Evolutionary conservation across 257 asterid genomes (phyloP).

Genomic region (Haberlea rhodopensis): DNA sequence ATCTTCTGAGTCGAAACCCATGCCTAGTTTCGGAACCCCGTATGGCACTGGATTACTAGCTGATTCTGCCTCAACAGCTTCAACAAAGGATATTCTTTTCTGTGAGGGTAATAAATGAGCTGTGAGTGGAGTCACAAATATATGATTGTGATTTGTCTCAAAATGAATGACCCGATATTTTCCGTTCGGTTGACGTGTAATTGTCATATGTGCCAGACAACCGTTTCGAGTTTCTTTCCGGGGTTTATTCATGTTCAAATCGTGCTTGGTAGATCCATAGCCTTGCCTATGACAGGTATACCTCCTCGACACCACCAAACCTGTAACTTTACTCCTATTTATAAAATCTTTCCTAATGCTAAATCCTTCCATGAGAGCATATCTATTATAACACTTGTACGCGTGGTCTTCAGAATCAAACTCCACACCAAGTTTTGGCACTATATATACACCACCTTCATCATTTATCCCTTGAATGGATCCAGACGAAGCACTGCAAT

Average conservation of each 20-base stretch:
- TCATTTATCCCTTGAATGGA: slow-evolving; percentile 31
- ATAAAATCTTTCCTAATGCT: slow-evolving; percentile 65
- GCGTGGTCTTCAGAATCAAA: slow-evolving; percentile 60
- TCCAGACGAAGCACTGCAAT: slow-evolving; percentile 33
- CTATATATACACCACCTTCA: slow-evolving; percentile 33
- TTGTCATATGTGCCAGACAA: slow-evolving; percentile 61
- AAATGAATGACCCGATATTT: slow-evolving; percentile 55
- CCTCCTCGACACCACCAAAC: slow-evolving; percentile 58
- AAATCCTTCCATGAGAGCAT: slow-evolving; percentile 59
- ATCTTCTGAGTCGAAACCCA: slow-evolving; percentile 59
- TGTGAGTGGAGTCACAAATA: slow-evolving; percentile 49
- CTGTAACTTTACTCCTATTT: slow-evolving; percentile 52
- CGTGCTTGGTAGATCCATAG: slow-evolving; percentile 43
- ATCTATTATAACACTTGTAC: slow-evolving; percentile 50
- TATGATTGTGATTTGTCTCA: slow-evolving; percentile 56
- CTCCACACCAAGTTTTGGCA: slow-evolving; percentile 56
- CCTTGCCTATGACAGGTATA: slow-evolving; percentile 70
- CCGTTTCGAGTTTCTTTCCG: slow-evolving; percentile 58
- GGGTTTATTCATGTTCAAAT: slow-evolving; percentile 33
- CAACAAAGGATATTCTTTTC: slow-evolving; percentile 60
- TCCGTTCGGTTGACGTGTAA: slow-evolving; percentile 55
- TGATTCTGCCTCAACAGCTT: slow-evolving; percentile 53
- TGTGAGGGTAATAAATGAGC: slow-evolving; percentile 69
- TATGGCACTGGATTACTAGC: slow-evolving; percentile 33
- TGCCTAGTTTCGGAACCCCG: slow-evolving; percentile 61